These are phyloP conservation scores for Codiaeum variegatum DNA, from an alignment of 441 rosid genomes.

Conservation along the genomic window DNA sequence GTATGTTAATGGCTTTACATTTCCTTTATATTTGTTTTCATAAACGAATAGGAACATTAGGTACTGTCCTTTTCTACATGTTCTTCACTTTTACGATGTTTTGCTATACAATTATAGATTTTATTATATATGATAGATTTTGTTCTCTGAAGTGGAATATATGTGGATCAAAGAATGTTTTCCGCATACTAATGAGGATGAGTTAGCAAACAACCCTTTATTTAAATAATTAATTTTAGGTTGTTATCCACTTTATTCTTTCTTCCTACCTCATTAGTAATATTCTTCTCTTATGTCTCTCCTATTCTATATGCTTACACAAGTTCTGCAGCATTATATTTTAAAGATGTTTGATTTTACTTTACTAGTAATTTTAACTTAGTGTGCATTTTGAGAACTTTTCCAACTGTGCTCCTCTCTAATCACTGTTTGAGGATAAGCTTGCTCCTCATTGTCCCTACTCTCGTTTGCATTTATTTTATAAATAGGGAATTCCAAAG, in stretches of 20 bases:
- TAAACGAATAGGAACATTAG: background rate
- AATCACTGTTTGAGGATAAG: slow-evolving; percentile 1
- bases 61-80: background rate
- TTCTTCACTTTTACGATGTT: background rate
- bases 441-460: background rate
- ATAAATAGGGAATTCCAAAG: background rate
- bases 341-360: background rate
- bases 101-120: background rate
- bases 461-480: slow-evolving; percentile 7
- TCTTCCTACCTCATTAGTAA: background rate
- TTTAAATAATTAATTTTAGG: background rate
- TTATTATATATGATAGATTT: background rate
- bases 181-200: background rate
- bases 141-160: background rate
- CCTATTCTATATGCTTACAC: background rate
- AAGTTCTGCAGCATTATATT: background rate
- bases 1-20: slow-evolving; percentile 49
- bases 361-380: background rate
- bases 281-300: background rate
- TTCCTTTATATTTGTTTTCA: background rate
- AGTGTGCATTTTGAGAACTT: background rate
- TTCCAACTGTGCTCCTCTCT: background rate
- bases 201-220: background rate
- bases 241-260: background rate
- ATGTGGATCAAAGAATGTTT: background rate